Conservation (phyloP, 208 protist genomes). For the Acanthamoeba rhysodes region DNA sequence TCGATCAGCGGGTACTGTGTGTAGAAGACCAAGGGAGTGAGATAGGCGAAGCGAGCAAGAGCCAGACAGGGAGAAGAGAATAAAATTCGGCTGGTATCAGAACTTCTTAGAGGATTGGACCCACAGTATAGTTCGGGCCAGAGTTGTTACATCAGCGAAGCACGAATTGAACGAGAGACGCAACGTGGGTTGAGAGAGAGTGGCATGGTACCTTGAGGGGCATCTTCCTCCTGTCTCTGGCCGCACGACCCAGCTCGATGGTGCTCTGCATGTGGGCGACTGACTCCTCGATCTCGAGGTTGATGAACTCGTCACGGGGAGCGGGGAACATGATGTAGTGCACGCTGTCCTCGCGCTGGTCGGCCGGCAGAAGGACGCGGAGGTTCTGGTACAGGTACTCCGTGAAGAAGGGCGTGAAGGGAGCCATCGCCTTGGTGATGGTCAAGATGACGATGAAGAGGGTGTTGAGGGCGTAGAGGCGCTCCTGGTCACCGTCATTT, state of each 20-base stretch:
- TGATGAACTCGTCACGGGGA: constrained; percentile 87
- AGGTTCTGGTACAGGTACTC: constrained; percentile 99
- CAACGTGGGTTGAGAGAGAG: not conserved
- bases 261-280: constrained; percentile 93
- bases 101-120: constrained; percentile 50
- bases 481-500: constrained; percentile 90
- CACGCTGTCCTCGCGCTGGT: constrained; percentile 92
- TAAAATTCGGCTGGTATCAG: not conserved
- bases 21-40: no score
- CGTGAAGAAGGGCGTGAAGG: constrained; percentile 99
- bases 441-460: constrained; percentile 90
- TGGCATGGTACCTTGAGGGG: constrained; percentile 92
- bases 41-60: no score
- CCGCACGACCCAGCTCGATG: constrained; percentile 96
- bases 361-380: constrained; percentile 92
- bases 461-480: constrained; percentile 94
- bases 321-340: constrained; percentile 96
- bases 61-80: not conserved
- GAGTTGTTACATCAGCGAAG: not conserved
- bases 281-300: constrained; percentile 88
- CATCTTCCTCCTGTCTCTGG: constrained; percentile 96
- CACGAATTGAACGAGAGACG: no score
- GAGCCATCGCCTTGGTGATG: constrained; percentile 95
- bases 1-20: constrained; percentile 52
- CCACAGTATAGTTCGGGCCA: constrained; percentile 27